phyloP scores from a whole-genome alignment of 2,329 filamentous ascomycete genomes.

The Tolypocladium guangdongense region DNA sequence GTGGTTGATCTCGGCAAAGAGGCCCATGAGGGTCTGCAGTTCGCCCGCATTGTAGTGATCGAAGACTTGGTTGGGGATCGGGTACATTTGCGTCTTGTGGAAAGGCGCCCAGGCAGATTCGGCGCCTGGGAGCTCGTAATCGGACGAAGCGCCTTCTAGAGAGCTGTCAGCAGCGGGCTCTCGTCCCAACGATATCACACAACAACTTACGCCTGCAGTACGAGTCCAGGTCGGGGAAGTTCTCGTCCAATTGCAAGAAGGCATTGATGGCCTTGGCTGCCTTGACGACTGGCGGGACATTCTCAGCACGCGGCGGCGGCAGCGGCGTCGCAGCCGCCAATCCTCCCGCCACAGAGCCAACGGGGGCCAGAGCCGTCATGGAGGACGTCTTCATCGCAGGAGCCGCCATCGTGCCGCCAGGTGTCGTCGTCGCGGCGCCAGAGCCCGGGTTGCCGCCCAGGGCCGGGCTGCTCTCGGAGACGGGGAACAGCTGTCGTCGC shows the following conservation, averaged over 20 bases:
- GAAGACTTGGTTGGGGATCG: slow-evolving; percentile 85
- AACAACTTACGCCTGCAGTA: slow-evolving; percentile 70
- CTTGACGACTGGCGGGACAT: slow-evolving; percentile 60
- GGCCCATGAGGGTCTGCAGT: slow-evolving; percentile 83
- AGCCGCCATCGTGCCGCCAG: slow-evolving; percentile 3
- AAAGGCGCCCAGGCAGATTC: slow-evolving; percentile 77
- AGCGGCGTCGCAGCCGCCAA: slow-evolving; percentile 20
- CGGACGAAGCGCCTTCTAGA: slow-evolving; percentile 76
- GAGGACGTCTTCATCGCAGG: slow-evolving; percentile 1
- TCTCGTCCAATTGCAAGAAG: slow-evolving; percentile 62
- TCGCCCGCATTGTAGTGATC: slow-evolving; percentile 84
- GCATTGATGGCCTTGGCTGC: slow-evolving; percentile 77
- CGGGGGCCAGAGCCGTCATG: slow-evolving; percentile 13
- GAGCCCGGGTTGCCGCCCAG: slow-evolving; percentile 7
- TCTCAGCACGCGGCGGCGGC: slow-evolving; percentile 33
- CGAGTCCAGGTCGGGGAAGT: slow-evolving; percentile 79
- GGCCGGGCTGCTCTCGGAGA: slow-evolving; percentile 14
- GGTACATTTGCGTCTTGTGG: slow-evolving; percentile 74
- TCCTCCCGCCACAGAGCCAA: slow-evolving; percentile 11
- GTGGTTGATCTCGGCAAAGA: slow-evolving; percentile 90
- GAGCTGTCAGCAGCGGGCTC: slow-evolving; percentile 13
- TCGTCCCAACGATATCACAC: background rate
- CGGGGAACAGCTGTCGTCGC: slow-evolving; percentile 39
- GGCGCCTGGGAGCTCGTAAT: slow-evolving; percentile 68
- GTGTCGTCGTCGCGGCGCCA: slow-evolving; percentile 6